Evolutionary conservation across 495 filamentous ascomycete species (phyloP).

Genomic region (Penicillium salamii): DNA sequence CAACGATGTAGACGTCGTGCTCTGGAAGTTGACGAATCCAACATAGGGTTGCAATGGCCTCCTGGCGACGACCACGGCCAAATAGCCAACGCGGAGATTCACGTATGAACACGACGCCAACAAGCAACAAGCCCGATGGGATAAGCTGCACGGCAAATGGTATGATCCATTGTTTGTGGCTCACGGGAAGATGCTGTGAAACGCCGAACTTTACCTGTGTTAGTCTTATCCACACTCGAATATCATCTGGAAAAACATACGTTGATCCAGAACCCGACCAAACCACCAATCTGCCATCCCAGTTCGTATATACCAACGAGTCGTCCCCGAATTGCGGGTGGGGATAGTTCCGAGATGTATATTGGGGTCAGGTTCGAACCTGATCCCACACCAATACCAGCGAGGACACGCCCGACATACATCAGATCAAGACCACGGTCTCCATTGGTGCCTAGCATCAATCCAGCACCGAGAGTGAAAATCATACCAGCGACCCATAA

Average conservation of each 20-base stretch:
- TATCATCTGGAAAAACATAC: conserved; percentile 18
- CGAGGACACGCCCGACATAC: conserved; percentile 68
- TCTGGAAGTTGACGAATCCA: conserved; percentile 62
- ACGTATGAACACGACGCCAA: conserved; percentile 46
- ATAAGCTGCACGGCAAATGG: conserved; percentile 57
- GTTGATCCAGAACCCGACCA: conserved; percentile 73
- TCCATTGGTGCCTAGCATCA: conserved; percentile 59
- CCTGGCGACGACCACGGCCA: conserved; percentile 44
- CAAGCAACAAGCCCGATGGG: conserved; percentile 48
- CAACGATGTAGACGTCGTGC: conserved; percentile 64
- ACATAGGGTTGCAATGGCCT: conserved; percentile 57
- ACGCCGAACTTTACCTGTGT: conserved; percentile 34
- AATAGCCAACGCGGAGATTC: conserved; percentile 61
- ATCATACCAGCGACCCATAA: conserved; percentile 48
- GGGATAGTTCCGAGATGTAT: conserved; percentile 78
- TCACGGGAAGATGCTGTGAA: conserved; percentile 24
- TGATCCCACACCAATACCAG: conserved; percentile 74
- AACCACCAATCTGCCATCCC: conserved; percentile 69
- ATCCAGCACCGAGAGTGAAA: conserved; percentile 63
- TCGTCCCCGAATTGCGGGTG: conserved; percentile 77
- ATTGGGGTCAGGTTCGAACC: conserved; percentile 74
- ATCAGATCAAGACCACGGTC: conserved; percentile 59
- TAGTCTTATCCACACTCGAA: neutral
- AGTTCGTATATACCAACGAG: conserved; percentile 75
- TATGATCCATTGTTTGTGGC: conserved; percentile 53